A percentile compares a stretch with the other conserved stretches of the same genome.
Conservation (phyloP, 1,284 basidiomycete species). For the Mycosarcoma maydis region DNA sequence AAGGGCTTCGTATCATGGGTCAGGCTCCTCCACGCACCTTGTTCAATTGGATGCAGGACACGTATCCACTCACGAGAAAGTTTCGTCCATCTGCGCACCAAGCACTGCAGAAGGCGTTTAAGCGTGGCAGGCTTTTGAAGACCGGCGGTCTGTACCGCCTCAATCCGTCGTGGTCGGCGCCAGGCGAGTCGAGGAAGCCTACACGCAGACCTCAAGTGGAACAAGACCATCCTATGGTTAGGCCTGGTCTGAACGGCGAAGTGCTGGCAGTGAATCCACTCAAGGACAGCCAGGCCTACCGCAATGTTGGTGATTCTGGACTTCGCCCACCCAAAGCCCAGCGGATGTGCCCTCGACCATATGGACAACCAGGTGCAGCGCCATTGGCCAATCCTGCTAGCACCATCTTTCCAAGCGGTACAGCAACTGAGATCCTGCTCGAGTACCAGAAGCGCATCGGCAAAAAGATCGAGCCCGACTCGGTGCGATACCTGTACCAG, state of each 20-base stretch:
- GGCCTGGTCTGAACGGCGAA: slow-evolving; percentile 54
- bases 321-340: slow-evolving; percentile 23
- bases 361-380: slow-evolving; percentile 57
- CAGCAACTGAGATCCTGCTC: slow-evolving; percentile 52
- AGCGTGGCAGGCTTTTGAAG: slow-evolving; percentile 63
- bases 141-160: slow-evolving; percentile 60
- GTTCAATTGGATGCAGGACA: slow-evolving; percentile 61
- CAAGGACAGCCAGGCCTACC: slow-evolving; percentile 55
- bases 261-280: slow-evolving; percentile 53
- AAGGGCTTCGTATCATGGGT: slow-evolving; percentile 54
- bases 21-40: slow-evolving; percentile 56
- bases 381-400: slow-evolving; percentile 58
- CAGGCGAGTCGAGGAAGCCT: slow-evolving; percentile 51
- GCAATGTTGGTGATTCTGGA: slow-evolving; percentile 42
- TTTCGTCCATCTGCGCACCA: slow-evolving; percentile 65
- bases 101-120: slow-evolving; percentile 63
- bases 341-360: slow-evolving; percentile 50
- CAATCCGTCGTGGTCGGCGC: slow-evolving; percentile 60
- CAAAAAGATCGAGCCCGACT: slow-evolving; percentile 41
- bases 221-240: slow-evolving; percentile 58
- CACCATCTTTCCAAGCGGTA: slow-evolving; percentile 59
- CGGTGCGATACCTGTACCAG: slow-evolving; percentile 25
- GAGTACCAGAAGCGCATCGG: slow-evolving; percentile 55
- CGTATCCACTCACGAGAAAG: slow-evolving; percentile 63
- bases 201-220: slow-evolving; percentile 55